Evolutionary conservation across 345 rosid species (phyloP).

Genomic region (Pistacia integerrima): DNA sequence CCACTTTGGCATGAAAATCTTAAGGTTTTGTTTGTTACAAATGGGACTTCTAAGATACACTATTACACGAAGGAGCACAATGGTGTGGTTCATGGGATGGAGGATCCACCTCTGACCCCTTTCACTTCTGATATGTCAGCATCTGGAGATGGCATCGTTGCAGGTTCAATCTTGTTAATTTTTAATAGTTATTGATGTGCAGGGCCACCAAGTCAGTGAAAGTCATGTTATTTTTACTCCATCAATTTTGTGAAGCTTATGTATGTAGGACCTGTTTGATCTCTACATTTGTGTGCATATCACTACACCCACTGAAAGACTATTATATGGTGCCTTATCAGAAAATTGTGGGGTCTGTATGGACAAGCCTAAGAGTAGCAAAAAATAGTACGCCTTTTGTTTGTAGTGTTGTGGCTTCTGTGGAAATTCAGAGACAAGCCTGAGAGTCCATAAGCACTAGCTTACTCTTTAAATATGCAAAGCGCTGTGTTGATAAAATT

Average conservation of each 20-base stretch:
- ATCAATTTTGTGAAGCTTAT: conserved; percentile 2
- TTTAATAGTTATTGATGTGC: neutral
- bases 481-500: neutral
- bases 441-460: neutral
- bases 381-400: neutral
- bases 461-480: neutral
- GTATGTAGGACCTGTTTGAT: neutral
- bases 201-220: neutral
- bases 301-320: neutral
- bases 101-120: conserved; percentile 80
- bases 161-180: conserved; percentile 48
- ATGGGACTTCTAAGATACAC: conserved; percentile 91
- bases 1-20: conserved; percentile 87
- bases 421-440: neutral
- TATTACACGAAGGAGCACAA: conserved; percentile 77
- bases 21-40: conserved; percentile 77
- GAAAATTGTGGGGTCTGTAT: neutral
- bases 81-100: conserved; percentile 79
- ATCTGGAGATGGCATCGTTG: conserved; percentile 92
- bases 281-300: neutral
- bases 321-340: neutral
- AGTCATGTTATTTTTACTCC: neutral
- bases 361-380: neutral
- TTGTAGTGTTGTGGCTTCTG: neutral
- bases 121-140: conserved; percentile 85